Conservation (phyloP, 305 asterid genomes). For the Nicotiana rustica region DNA sequence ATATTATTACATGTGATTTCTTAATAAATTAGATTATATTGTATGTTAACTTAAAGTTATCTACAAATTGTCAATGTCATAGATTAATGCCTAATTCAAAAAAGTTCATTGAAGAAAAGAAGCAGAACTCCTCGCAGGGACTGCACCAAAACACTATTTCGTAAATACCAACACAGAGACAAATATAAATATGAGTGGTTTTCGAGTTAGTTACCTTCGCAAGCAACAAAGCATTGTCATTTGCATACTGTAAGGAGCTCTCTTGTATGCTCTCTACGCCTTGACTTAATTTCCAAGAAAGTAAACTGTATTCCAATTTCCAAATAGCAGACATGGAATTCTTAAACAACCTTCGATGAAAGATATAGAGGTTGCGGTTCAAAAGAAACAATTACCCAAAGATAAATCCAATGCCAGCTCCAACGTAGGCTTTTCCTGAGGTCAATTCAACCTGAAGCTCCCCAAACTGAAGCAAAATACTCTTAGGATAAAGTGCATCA, state of each 20-base stretch:
- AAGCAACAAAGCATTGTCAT: constrained; percentile 80
- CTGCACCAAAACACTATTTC: constrained; percentile 50
- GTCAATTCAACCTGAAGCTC: constrained; percentile 90
- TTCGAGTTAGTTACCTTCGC: constrained; percentile 62
- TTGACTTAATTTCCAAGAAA: constrained; percentile 79
- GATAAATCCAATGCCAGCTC: constrained; percentile 70
- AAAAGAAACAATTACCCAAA: constrained; percentile 60
- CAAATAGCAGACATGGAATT: constrained; percentile 27
- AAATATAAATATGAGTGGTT: background rate
- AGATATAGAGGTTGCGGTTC: constrained; percentile 20
- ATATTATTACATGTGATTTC: too few relatives aligned
- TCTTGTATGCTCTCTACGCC: constrained; percentile 74
- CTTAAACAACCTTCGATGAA: constrained; percentile 31
- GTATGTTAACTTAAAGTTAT: too few relatives aligned
- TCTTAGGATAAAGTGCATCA: constrained; percentile 28
- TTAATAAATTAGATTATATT: too few relatives aligned
- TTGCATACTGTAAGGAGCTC: constrained; percentile 87
- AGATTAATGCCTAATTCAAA: too few relatives aligned
- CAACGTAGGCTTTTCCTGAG: constrained; percentile 69
- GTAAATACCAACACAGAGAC: background rate
- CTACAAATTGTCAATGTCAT: too few relatives aligned
- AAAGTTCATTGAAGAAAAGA: background rate
- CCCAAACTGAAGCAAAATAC: constrained; percentile 72
- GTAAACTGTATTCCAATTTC: constrained; percentile 56
- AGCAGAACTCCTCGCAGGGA: constrained; percentile 79